Evolutionary conservation across 345 rosid species (phyloP), one percentile per base, ranked within the genome.

Genomic region (Xanthoceras sorbifolium): DNA sequence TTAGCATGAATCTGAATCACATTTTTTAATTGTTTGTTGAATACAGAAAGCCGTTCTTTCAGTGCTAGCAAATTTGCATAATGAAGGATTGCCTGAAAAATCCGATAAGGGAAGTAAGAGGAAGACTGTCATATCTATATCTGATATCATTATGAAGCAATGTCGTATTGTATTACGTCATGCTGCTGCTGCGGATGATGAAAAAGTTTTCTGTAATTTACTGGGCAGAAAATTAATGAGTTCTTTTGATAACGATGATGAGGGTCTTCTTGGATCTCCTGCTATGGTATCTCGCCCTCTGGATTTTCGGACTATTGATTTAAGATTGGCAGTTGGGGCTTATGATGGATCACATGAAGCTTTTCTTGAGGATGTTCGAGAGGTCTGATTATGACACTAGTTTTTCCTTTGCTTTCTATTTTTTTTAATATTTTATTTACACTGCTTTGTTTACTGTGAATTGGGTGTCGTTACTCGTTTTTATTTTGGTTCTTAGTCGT

Each of bases 31-130:
- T 73, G 68, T 85, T 87, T 74, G 77, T 88, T 82, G 88, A 83
- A 78, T 74, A 78, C 99, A 96, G 99, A 96, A 93, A 96, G 98
- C 98, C 82, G 98, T 93, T 83, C 90, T 96, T 81, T 87, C 94
- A 46, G 93, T 96, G 86, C 89, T 96, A 67, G 94, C 88, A 26
- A 93, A 93, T 81, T 75, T 91, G 78, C 74, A 63, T 44, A 81
- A 69, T 77, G 89, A 90, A 78, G 85, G 81, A 78, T 60, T 80
- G 80, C 86, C 76, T 61, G 87, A 83, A 78, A 86, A 80, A 75
- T 74, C 86, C 60, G 90, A 84, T 3, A 85, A 89, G 81, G 87
- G 72, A 86, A 80, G 80, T 70, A 93, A 85, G 82, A 91, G 81
- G 79, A 89, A 84, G 87, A 87, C 66, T 46, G 76, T 80, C 12